Evolutionary conservation across 1,139 yeast species (phyloP), one percentile per base, ranked within the genome.

Genomic region (Diutina rugosa): DNA sequence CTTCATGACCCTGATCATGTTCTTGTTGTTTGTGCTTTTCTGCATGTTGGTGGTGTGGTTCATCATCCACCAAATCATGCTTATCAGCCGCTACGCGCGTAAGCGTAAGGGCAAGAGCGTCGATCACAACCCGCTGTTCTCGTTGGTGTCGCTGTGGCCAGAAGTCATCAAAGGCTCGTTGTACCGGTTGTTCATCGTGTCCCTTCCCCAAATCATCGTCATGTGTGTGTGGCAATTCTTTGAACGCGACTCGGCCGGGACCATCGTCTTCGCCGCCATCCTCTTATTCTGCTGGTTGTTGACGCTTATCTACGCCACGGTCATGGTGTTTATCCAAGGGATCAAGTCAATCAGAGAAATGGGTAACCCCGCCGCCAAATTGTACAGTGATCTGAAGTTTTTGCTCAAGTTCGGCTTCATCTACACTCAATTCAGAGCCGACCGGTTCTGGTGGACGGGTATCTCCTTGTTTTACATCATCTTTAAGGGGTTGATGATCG

Each of bases 171-270:
- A 91, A 70, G 99, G 99, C 56, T 81, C 95, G 12, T 70, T 93
- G 59, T 93, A 86, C 76, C 81, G 99, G 67, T 77, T 91, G 63
- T 80, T 88, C 56, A 74, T 87, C 57, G 79, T 91, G 61, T 88
- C 95, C 0, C 86, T 89, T 72, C 96, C 98, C 18, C 97, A 91
- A 69, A 70, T 93, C 54, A 80, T 88, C 8, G 79, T 93, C 21
- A 72, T 93, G 62, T 85, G 95, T 64, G 75, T 91, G 57, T 93
- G 97, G 97, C 95, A 93, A 71, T 81, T 91, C 60, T 85, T 90
- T 12, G 81, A 79, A 60, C 79, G 84, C 59, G 97, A 90, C 65
- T 90, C 97, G 2, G 83, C 87, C 0, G 99, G 96, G 18, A 79
- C 86, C 29, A 77, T 90, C 41, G 87, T 88, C 3, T 79, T 89